Base-by-base conservation (phyloP, 1,284 basidiomycete genomes). In the Amylostereum chailletii region DNA sequence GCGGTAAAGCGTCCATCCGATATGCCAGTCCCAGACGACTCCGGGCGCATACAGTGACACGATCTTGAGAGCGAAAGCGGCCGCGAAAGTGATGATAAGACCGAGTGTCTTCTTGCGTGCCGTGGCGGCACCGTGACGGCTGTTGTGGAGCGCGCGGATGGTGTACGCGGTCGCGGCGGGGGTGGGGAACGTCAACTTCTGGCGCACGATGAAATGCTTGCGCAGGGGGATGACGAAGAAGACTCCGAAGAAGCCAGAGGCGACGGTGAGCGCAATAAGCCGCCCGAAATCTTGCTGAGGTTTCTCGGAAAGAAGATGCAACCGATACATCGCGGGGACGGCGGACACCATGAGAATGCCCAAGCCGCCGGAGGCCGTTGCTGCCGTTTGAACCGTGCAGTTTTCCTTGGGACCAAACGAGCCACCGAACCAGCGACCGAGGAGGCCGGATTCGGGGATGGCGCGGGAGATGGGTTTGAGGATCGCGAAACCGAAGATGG, bases 351-450 rank as follows among this genome's bases (percentile, higher is more conserved):
- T 82, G 32, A 84, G 71, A 53, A 81, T 75, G 11, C 81, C 78
- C 50, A 82, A 64, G 39, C 75, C 77, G 50, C 77, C 79, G 34
- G 79, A 65, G 45, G 80, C 66, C 45, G 75, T 78, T 19, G 76
- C 76, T 48, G 76, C 74, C 54, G 73, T 54, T 54, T 79, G 78
- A 32, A 77, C 74, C 4, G 76, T 79, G 61, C 77, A 79, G 62
- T 85, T 84, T 61, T 86, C 82, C 62, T 80, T 80, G 30, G 81
- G 81, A 37, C 82, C 82, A 57, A 85, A 85, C 53, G 73, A 67
- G 9, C 79, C 81, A 38, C 80, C 79, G 32, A 79, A 68, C 44
- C 78, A 57, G 49, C 69, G 65, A 2, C 70, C 69, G 5, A 76
- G 44, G 9, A 74, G 36, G 34, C 74, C 74, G 40, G 68, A 69